Conservation (phyloP, 177 flowering plant genomes). For the Vitis hybrid region DNA sequence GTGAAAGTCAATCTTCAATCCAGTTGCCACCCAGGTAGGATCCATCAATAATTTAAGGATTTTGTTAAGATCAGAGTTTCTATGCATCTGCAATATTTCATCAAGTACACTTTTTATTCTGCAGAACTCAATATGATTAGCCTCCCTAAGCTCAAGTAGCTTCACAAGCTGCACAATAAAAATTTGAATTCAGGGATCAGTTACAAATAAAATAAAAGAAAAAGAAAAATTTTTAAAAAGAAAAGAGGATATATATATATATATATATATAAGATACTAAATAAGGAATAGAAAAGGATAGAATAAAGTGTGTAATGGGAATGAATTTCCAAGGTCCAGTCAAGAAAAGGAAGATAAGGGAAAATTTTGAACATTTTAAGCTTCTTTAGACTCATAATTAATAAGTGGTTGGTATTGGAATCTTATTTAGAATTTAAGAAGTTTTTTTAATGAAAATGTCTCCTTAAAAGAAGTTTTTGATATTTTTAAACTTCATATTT, state of each 20-base stretch:
- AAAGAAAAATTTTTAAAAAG: background rate
- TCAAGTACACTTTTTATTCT: constrained; percentile 86
- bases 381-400: too few species aligned
- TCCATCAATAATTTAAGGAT: constrained; percentile 67
- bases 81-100: constrained; percentile 68
- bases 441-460: too few species aligned
- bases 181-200: constrained; percentile 8
- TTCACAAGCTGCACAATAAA: constrained; percentile 80
- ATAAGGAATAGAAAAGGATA: too few species aligned
- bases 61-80: constrained; percentile 57
- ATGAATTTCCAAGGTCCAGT: too few species aligned
- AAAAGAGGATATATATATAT: background rate
- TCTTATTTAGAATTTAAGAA: too few species aligned
- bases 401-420: too few species aligned
- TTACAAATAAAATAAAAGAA: background rate
- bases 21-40: constrained; percentile 92
- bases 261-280: too few species aligned
- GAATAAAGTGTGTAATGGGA: too few species aligned
- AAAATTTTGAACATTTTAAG: too few species aligned
- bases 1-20: constrained; percentile 74
- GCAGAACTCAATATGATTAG: constrained; percentile 88
- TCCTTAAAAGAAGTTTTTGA: too few species aligned
- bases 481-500: too few species aligned
- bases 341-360: too few species aligned
- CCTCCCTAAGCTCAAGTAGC: constrained; percentile 83